phyloP scores from a whole-genome alignment of 257 asterid genomes.

The Paraleonurus japonicus region DNA sequence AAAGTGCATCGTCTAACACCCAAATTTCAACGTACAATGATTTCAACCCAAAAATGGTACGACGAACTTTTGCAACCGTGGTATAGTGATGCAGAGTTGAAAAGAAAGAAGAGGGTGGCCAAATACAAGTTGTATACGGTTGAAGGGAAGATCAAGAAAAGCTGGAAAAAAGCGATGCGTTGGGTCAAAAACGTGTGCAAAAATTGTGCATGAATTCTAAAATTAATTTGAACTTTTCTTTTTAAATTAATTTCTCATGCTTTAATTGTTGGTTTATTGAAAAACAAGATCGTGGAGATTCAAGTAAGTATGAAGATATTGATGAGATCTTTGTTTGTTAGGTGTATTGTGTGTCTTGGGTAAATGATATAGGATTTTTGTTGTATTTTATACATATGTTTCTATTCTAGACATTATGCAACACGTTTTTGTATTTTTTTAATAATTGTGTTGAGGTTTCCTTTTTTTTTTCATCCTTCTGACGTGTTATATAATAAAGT shows the following conservation, averaged over 20 bases:
- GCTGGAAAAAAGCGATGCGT: constrained; percentile 46
- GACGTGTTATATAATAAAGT: too few species aligned
- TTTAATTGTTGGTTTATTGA: background rate
- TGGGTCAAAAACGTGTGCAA: constrained; percentile 61
- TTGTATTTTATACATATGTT: background rate
- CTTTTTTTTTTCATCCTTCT: too few species aligned
- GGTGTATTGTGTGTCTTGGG: background rate
- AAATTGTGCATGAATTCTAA: constrained; percentile 45
- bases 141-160: constrained; percentile 64
- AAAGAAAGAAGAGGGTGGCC: constrained; percentile 58
- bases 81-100: constrained; percentile 48
- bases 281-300: background rate
- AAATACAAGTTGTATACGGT: constrained; percentile 59
- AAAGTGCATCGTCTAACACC: background rate
- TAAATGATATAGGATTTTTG: background rate
- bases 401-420: background rate
- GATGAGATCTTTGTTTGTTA: background rate
- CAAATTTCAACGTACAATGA: constrained; percentile 27
- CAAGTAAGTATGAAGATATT: background rate
- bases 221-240: background rate
- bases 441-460: too few species aligned
- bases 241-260: background rate
- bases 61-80: constrained; percentile 24
- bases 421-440: background rate
- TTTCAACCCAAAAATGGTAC: constrained; percentile 21